Evolutionary conservation across 345 rosid genomes (phyloP), one percentile per base, ranked within the genome.

Genomic region (Brassica nigra): DNA sequence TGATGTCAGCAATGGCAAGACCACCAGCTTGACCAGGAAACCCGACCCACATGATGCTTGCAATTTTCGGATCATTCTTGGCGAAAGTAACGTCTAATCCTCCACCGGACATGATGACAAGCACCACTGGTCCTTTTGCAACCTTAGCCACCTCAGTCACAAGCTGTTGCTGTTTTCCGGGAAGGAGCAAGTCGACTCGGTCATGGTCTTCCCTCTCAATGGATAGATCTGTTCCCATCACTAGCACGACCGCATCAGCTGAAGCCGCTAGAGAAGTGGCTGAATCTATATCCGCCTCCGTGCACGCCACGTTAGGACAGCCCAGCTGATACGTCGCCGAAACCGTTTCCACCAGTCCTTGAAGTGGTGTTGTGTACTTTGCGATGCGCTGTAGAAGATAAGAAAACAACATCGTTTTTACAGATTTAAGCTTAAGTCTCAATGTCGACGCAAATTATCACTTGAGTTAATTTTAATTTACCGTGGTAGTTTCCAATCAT

Each of bases 1-100:
- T 77, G 62, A 90, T 61, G 62, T 92, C 97, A 6, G 95, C 93
- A 4, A 92, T 88, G 70, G 95, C 93, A 15, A 82, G 86, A 2
- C 97, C 97, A 6, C 97, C 97, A 4, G 89, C 90, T 74, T 92
- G 81, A 2, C 95, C 97, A 5, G 93, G 97, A 77, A 86, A 89
- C 8, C 93, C 93, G 47, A 89, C 91, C 83, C 83, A 76, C 77
- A 81, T 16, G 6, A 81, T 81, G 80, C 83, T 76, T 29, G 73
- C 70, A 65, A 92, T 89, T 80, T 90, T 90, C 29, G 67, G 62
- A n/a, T 89, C 54, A n/a, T 76, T 78, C 81, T 90, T 92, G 8
- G 93, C 95, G 36, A 90, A 90, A 0, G 89, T 62, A 14, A 92
- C 66, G 68, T 92, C 97, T 59, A 92, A 80, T 20, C 97, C 93